Evolutionary conservation across 352 stramenopile genomes (phyloP), one percentile per base, ranked within the genome.

Genomic region (Phytophthora sansomeana): DNA sequence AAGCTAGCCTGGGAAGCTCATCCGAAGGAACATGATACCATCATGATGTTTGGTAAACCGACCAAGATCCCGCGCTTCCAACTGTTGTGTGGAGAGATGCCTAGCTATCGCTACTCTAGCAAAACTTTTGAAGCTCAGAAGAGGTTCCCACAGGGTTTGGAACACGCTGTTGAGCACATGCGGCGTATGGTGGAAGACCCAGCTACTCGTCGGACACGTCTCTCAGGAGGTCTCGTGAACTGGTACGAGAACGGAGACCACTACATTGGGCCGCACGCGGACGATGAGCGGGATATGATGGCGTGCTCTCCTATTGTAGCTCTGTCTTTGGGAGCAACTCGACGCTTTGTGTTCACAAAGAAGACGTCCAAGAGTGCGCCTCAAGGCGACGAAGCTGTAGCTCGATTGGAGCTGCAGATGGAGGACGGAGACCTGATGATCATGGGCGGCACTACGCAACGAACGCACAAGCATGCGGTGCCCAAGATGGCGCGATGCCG

Each of bases 171-270:
- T n/a, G 33, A 69, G 21, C 63, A 78, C 32, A 74, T 89, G 50
- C 67, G 91, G 21, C 47, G 56, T 6, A 69, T 91, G 17, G 69
- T 88, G 8, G 46, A 77, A 19, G 67, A 88, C 38, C 52, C 71
- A 2, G 32, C 19, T 9, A 74, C 71, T 4, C 47, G 51, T 7
- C 48, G 21, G 13, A 78, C 66, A 26, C 52, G 52, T 16, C 55
- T 86, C 21, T 88, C 85, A 52, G 68, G 64, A 26, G 85, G 77
- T 33, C 69, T 97, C 4, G 58, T 92, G 26, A 97, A 96, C 55
- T 97, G 88, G 90, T 97, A 97, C 59, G 74, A 77, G 5, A 67
- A 92, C 46, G 85, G 83, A 26, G 72, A 93, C 38, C 83, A 97
- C 60, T 90, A 90, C 62, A 93, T 97, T 42, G 90, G 87, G 6